phyloP scores from a whole-genome alignment of 2,329 filamentous ascomycete genomes.

The Grosmannia clavigera region DNA sequence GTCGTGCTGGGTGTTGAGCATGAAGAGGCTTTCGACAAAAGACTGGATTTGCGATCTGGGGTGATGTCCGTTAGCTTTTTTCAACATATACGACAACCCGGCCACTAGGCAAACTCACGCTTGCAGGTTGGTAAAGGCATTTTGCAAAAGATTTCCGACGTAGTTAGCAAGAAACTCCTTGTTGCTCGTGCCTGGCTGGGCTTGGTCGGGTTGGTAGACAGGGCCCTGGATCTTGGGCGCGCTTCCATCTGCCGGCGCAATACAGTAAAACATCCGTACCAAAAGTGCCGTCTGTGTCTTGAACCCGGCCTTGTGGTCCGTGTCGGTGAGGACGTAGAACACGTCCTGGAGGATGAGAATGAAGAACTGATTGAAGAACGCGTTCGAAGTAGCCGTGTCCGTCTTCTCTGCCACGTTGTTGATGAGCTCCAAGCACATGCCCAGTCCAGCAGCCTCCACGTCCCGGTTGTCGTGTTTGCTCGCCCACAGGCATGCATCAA shows the following conservation, averaged over 20 bases:
- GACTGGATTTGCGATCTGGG: constrained; percentile 61
- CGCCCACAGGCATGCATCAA: constrained; percentile 99
- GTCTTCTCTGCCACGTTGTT: constrained; percentile 94
- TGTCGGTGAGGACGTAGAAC: constrained; percentile 95
- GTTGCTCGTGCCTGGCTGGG: constrained; percentile 72
- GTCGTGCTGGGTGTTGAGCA: constrained; percentile 75
- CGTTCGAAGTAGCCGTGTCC: constrained; percentile 72
- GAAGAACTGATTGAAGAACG: constrained; percentile 98
- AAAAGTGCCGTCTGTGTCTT: constrained; percentile 93
- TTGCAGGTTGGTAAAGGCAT: constrained; percentile 87
- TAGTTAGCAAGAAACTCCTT: constrained; percentile 83
- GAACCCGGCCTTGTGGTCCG: constrained; percentile 97
- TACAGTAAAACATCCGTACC: constrained; percentile 91
- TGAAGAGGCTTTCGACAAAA: constrained; percentile 85
- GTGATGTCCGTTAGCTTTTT: neutral
- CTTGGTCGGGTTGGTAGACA: constrained; percentile 77
- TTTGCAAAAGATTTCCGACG: constrained; percentile 71
- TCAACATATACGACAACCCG: neutral
- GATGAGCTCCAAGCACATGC: constrained; percentile 96
- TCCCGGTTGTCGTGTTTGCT: constrained; percentile 99
- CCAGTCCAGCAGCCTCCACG: constrained; percentile 88
- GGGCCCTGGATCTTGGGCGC: constrained; percentile 83
- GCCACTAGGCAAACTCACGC: constrained; percentile 44
- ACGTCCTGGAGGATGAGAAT: constrained; percentile 92
- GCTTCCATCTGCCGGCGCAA: constrained; percentile 56